These are phyloP conservation scores for Kwoniella bestiolae DNA, from an alignment of 768 basidiomycete species.

Conservation along the genomic window DNA sequence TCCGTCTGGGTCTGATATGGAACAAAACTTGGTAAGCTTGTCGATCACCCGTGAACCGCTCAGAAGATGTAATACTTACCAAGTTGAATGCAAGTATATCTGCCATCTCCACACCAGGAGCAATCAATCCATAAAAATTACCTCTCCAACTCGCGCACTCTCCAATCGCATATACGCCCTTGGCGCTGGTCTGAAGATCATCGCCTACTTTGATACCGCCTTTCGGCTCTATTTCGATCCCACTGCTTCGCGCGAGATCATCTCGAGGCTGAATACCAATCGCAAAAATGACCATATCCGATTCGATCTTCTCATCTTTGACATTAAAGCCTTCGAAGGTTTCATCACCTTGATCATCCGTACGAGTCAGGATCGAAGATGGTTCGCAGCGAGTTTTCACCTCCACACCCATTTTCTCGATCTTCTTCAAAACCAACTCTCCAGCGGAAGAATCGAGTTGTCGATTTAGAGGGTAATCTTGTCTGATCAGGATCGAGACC, in stretches of 20 bases:
- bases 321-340: conserved; percentile 62
- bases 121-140: conserved; percentile 71
- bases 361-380: conserved; percentile 51
- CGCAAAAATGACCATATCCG: conserved; percentile 68
- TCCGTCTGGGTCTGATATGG: conserved; percentile 62
- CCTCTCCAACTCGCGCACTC: conserved; percentile 73
- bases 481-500: conserved; percentile 65
- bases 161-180: conserved; percentile 73
- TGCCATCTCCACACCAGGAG: conserved; percentile 72
- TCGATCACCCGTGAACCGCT: not conserved
- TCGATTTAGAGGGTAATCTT: conserved; percentile 64
- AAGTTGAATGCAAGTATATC: conserved; percentile 75
- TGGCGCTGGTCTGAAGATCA: conserved; percentile 64
- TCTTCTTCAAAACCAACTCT: conserved; percentile 67
- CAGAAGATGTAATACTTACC: conserved; percentile 35
- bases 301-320: conserved; percentile 61
- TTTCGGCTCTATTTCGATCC: conserved; percentile 62
- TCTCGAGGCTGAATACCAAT: conserved; percentile 75
- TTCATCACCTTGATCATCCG: conserved; percentile 53
- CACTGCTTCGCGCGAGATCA: conserved; percentile 65
- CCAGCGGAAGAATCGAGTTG: conserved; percentile 67
- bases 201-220: conserved; percentile 69
- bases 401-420: conserved; percentile 67
- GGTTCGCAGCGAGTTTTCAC: conserved; percentile 62
- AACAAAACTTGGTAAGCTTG: conserved; percentile 38